A percentile compares a stretch with the other conserved stretches of the same genome.
These are phyloP conservation scores for Boletus subparvulus DNA, from an alignment of 768 basidiomycete genomes.

Conservation along the genomic window DNA sequence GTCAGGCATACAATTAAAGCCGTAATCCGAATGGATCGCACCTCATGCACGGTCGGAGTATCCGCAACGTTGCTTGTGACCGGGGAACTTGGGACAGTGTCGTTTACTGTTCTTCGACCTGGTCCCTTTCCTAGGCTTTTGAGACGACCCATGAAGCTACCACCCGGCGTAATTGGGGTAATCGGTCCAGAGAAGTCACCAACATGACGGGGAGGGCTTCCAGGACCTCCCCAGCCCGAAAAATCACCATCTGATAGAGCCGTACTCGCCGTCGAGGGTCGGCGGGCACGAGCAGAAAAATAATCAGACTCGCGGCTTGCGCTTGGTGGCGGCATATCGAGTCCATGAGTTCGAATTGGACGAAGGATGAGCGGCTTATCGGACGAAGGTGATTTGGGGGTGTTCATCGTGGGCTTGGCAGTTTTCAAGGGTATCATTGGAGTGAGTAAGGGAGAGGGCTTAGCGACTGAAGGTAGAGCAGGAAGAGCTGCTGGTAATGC, in stretches of 20 bases:
- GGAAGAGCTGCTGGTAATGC: constrained; percentile 69
- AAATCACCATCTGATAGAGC: constrained; percentile 52
- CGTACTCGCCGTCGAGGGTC: constrained; percentile 43
- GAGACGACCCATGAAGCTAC: constrained; percentile 75
- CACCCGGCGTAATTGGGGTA: constrained; percentile 49
- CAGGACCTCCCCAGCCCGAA: constrained; percentile 40
- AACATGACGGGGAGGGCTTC: constrained; percentile 35
- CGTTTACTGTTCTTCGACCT: constrained; percentile 31
- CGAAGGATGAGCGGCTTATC: constrained; percentile 33
- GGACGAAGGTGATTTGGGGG: constrained; percentile 44
- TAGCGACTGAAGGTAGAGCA: constrained; percentile 40
- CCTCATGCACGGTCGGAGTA: constrained; percentile 21
- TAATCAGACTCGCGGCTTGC: constrained; percentile 48
- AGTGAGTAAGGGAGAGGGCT: constrained; percentile 55
- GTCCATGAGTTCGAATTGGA: constrained; percentile 44
- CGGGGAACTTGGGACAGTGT: constrained; percentile 27
- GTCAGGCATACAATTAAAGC: background rate
- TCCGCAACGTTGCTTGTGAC: constrained; percentile 18
- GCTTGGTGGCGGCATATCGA: constrained; percentile 36
- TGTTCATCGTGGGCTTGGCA: constrained; percentile 32
- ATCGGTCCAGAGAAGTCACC: constrained; percentile 36
- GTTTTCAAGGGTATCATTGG: constrained; percentile 56
- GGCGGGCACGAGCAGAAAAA: constrained; percentile 47
- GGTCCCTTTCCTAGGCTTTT: constrained; percentile 70
- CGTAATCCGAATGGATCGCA: constrained; percentile 13